Evolutionary conservation across 2,329 filamentous ascomycete genomes (phyloP).

Genomic region (Cordyceps fumosorosea): DNA sequence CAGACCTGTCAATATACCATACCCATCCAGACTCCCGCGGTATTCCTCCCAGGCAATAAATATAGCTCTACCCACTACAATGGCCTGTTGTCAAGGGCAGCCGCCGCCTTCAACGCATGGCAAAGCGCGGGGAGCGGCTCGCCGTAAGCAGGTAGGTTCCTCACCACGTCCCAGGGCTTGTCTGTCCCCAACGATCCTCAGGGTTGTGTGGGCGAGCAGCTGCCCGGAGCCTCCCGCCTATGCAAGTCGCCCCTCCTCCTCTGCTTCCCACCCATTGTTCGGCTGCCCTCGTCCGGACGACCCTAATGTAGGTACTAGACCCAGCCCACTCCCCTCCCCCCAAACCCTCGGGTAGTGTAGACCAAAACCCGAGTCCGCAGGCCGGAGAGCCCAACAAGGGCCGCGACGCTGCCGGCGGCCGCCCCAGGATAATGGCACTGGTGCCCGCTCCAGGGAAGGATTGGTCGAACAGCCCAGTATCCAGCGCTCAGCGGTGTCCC

Average conservation of each 20-base stretch:
- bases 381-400: background rate
- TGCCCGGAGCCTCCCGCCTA: conserved; percentile 1
- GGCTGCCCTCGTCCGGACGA: conserved; percentile 1
- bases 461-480: background rate
- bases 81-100: background rate
- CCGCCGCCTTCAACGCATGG: too few relatives aligned
- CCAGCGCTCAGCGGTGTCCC: background rate
- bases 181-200: background rate
- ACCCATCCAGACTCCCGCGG: background rate
- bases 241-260: background rate
- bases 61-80: background rate
- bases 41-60: background rate
- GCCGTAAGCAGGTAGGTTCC: background rate
- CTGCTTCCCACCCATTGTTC: background rate
- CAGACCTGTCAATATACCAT: background rate
- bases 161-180: background rate
- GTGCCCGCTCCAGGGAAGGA: background rate
- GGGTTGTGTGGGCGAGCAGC: background rate
- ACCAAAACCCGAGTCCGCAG: background rate
- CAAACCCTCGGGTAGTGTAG: background rate
- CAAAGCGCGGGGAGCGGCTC: background rate
- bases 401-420: background rate
- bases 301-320: conserved; percentile 9
- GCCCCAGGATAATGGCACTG: background rate
- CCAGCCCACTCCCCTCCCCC: background rate